phyloP scores from a whole-genome alignment of 352 stramenopile genomes.

The Phytophthora constricta region DNA sequence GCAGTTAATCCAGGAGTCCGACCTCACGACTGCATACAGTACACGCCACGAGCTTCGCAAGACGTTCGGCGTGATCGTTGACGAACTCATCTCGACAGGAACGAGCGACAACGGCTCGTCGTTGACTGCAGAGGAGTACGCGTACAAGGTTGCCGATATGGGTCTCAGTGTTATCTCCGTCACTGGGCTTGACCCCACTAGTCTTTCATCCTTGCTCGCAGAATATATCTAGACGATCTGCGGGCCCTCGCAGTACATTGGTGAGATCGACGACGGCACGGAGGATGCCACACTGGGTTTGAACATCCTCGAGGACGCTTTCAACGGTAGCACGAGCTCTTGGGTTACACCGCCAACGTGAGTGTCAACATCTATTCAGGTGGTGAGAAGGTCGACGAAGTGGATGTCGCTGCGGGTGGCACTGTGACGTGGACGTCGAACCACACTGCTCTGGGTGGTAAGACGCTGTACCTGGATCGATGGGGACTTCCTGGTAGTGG shows the following conservation, averaged over 20 bases:
- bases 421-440: conserved; percentile 12
- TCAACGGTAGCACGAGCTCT: conserved; percentile 30
- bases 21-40: conserved; percentile 7
- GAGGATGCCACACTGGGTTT: conserved; percentile 36
- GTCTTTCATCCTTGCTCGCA: conserved; percentile 34
- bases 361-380: conserved; percentile 24
- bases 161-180: conserved; percentile 40
- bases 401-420: conserved; percentile 10
- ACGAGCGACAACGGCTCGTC: conserved; percentile 27
- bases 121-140: conserved; percentile 30
- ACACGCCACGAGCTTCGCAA: conserved; percentile 47
- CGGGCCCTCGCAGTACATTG: conserved; percentile 40
- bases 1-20: conserved; percentile 15
- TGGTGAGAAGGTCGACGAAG: conserved; percentile 11
- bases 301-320: conserved; percentile 34
- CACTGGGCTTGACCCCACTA: conserved; percentile 35
- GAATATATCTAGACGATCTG: conserved; percentile 56
- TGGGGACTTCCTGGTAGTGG: background rate
- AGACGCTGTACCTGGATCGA: background rate
- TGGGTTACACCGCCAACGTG: conserved; percentile 41
- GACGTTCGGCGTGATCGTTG: conserved; percentile 42
- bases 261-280: conserved; percentile 44
- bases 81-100: conserved; percentile 39
- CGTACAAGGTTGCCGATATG: conserved; percentile 36
- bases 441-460: conserved; percentile 3